Percentiles rank a stretch among this genome's conserved stretches.
Evolutionary conservation across 345 rosid genomes (phyloP).

Genomic region (Populus pruinosa): DNA sequence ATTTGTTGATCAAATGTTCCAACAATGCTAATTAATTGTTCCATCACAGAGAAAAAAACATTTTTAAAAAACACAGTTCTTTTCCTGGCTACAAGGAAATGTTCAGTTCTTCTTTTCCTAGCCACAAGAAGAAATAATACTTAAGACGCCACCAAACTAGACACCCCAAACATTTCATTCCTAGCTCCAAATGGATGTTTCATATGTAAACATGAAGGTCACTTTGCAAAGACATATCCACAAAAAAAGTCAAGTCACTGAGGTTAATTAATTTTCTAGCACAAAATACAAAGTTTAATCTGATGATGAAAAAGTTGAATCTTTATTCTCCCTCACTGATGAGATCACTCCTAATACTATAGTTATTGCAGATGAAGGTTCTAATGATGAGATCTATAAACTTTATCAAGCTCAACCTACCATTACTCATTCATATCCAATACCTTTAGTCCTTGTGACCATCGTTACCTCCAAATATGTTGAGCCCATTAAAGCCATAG

Average conservation of each 20-base stretch:
- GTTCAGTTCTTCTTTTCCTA: too few relatives aligned
- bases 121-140: too few relatives aligned
- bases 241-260: not conserved
- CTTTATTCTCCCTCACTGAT: not conserved
- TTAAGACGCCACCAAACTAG: accelerated
- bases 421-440: too few relatives aligned
- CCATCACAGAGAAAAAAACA: too few relatives aligned
- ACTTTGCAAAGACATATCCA: not conserved
- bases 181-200: not conserved
- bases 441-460: too few relatives aligned
- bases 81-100: too few relatives aligned
- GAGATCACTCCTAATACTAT: not conserved
- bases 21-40: too few relatives aligned
- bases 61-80: too few relatives aligned
- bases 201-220: not conserved
- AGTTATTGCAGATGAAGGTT: not conserved
- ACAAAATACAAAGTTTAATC: too few relatives aligned
- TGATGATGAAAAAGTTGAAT: too few relatives aligned
- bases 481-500: not conserved
- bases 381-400: not conserved
- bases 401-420: too few relatives aligned
- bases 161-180: not conserved
- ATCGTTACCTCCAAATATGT: not conserved
- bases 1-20: too few relatives aligned
- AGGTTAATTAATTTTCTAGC: not conserved